These are phyloP conservation scores for Primulina tabacum DNA, from an alignment of 257 asterid species.

Conservation along the genomic window DNA sequence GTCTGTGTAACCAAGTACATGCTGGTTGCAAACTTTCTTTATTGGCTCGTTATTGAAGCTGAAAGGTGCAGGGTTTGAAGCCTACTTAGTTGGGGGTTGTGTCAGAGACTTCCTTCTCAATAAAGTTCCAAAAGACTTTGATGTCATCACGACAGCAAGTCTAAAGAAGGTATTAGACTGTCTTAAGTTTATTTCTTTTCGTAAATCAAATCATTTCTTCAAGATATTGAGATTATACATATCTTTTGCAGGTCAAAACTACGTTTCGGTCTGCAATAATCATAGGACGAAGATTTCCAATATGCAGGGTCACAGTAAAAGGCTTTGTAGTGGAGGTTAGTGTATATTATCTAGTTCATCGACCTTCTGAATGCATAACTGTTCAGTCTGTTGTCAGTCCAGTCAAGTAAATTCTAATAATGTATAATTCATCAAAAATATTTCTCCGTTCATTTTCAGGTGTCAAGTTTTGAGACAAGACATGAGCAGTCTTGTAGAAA, in stretches of 20 bases:
- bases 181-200: too few relatives aligned
- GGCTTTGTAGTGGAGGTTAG: constrained; percentile 44
- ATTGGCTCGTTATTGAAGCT: too few relatives aligned
- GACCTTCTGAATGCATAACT: too few relatives aligned
- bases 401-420: too few relatives aligned
- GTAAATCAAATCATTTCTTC: too few relatives aligned
- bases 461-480: constrained; percentile 77
- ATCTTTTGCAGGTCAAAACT: constrained; percentile 36
- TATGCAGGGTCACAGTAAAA: constrained; percentile 58
- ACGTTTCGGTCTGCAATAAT: constrained; percentile 45
- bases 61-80: constrained; percentile 59
- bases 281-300: constrained; percentile 80
- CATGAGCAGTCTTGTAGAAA: constrained; percentile 31
- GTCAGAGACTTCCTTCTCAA: constrained; percentile 87
- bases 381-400: too few relatives aligned
- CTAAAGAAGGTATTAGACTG: constrained; percentile 28
- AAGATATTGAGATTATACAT: too few relatives aligned
- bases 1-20: too few relatives aligned
- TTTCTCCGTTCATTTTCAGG: constrained; percentile 32
- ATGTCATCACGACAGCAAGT: constrained; percentile 75
- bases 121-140: constrained; percentile 86
- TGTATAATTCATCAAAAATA: too few relatives aligned
- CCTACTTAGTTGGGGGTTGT: constrained; percentile 98
- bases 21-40: too few relatives aligned
- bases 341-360: too few relatives aligned